Evolutionary conservation across 2,329 filamentous ascomycete genomes (phyloP).

Genomic region (Colletotrichum sp.): DNA sequence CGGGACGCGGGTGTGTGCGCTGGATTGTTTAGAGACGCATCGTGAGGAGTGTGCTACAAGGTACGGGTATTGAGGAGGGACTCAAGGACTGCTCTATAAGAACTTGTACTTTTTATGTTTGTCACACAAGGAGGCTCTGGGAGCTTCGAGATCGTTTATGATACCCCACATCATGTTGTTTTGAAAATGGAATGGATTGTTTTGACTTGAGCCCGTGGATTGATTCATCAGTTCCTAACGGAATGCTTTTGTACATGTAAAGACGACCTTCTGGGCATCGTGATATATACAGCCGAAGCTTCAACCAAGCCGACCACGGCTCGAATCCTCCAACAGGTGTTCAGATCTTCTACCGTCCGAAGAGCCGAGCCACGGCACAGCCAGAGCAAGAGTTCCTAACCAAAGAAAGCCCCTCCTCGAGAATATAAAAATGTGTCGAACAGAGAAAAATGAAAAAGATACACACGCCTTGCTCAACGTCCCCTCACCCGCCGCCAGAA

Average conservation of each 20-base stretch:
- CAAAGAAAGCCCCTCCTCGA: neutral
- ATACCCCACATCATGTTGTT: neutral
- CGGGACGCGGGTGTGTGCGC: slow-evolving; percentile 76
- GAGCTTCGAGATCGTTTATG: neutral
- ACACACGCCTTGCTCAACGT: neutral
- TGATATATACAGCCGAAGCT: neutral
- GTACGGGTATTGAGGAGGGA: slow-evolving; percentile 52
- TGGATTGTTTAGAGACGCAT: slow-evolving; percentile 76
- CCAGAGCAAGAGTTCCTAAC: neutral
- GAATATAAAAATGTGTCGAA: neutral
- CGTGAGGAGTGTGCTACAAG: slow-evolving; percentile 73
- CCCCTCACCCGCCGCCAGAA: slow-evolving; percentile 10
- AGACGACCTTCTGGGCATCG: neutral
- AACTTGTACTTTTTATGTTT: neutral
- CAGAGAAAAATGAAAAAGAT: neutral
- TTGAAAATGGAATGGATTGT: neutral
- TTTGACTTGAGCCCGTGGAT: neutral
- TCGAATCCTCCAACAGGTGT: neutral
- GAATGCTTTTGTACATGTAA: neutral
- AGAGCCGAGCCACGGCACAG: neutral
- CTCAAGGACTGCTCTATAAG: neutral
- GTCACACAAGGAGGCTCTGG: neutral
- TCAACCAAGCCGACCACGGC: neutral
- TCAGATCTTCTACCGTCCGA: neutral
- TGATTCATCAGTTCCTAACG: neutral